Evolutionary conservation across 1,139 yeast genomes (phyloP), one percentile per base, ranked within the genome.

Genomic region (Pichia sp.): DNA sequence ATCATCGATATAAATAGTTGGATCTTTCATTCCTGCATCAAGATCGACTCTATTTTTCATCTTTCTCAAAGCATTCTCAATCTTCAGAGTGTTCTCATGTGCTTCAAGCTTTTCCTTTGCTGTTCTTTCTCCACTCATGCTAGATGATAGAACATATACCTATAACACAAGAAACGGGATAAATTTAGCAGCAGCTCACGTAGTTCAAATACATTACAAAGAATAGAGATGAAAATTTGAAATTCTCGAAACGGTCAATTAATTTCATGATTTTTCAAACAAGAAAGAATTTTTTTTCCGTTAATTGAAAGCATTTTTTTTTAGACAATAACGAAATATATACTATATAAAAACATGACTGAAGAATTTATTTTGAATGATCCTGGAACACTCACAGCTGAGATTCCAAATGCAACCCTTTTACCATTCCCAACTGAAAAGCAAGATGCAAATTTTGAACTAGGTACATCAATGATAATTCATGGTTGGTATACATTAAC

Each of bases 401-500:
- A 57, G 5, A 52, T 53, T n/a, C 56, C 56, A 4, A 69, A 66
- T 13, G 55, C 61, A 8, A 67, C 72, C 20, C 70, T 88, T 46
- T 42, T 46, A 24, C 65, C 62, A 41, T 81, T 88, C 55, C 64
- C 65, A 7, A 82, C 85, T 54, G 82, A 76, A 49, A 78, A 75
- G 56, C 84, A 80, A 55, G 95, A 85, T 65, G 89, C 85, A 24
- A 80, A 85, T 56, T 89, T 92, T 60, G 97, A 90, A 66, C 74
- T 92, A n/a, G 97, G 96, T 11, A 92, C 87, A 1, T 84, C 96
- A 43, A 85, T 90, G 95, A 82, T 86, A 36, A 68, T 92, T 16
- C 79, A 89, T 66, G 76, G 77, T 53, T 92, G 98, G 98, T 95
- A 88, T 53, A 92, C 86, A 41, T 72, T 92, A 49, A 75, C 78